phyloP scores from a whole-genome alignment of 164 flowering plant genomes.

The Tetrastigma voinierianum region DNA sequence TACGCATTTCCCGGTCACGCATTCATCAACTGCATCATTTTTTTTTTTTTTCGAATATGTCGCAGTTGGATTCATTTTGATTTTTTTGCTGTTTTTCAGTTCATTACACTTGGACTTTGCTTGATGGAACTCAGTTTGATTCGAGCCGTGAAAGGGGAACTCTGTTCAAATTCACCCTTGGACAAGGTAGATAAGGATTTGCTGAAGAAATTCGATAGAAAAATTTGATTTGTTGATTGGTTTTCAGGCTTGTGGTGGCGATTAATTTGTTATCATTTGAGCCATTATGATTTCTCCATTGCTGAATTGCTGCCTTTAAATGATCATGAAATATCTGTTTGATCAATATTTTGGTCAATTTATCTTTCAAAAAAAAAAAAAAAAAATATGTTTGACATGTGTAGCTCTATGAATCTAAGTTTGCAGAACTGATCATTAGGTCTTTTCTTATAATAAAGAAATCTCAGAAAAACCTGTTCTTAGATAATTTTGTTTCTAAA shows the following conservation, averaged over 20 bases:
- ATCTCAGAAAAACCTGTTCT: too few species aligned
- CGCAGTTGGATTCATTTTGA: constrained; percentile 1
- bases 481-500: too few species aligned
- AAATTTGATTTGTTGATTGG: not conserved
- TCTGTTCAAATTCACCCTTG: constrained; percentile 88
- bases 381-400: too few species aligned
- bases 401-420: too few species aligned
- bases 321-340: too few species aligned
- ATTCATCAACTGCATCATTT: not conserved
- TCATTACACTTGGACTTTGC: constrained; percentile 91
- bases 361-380: too few species aligned
- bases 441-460: too few species aligned
- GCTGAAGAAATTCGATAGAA: too few species aligned
- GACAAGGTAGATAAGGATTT: constrained; percentile 62
- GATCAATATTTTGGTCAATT: too few species aligned
- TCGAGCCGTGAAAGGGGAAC: constrained; percentile 80
- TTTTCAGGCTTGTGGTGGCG: not conserved
- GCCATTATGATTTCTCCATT: too few species aligned
- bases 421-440: too few species aligned
- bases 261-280: not conserved
- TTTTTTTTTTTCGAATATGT: not conserved
- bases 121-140: constrained; percentile 92
- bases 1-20: constrained; percentile 8
- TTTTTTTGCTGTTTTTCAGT: constrained; percentile 41
- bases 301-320: too few species aligned